Base-by-base conservation (phyloP, 192 early-diverging fungal species). In the Gryganskiella cystojenkinii region DNA sequence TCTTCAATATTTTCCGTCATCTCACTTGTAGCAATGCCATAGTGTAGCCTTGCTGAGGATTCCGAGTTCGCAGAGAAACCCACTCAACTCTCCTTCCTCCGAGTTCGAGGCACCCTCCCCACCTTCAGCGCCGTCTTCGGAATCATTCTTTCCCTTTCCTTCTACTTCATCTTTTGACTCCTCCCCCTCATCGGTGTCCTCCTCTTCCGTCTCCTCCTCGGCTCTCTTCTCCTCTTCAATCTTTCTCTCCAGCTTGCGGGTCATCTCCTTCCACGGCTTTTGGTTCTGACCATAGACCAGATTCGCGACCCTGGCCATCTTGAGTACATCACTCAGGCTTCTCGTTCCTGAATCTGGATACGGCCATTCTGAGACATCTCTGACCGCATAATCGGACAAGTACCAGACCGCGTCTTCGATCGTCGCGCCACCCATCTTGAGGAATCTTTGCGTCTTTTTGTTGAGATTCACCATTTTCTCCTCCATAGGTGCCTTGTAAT, bases 11-110 rank as follows among this genome's bases (percentile, higher is more conserved):
- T n/a, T n/a, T n/a, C n/a, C 6, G 22, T 6, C 47, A 24, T 22
- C 31, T 55, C 42, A 65, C 2, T 54, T 53, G 60, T 78, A 78
- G 47, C 73, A 78, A 46, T 78, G 59, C 73, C 73, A 78, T 19
- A 78, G 30, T 0, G 28, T 34, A 3, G 60, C 66, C 22, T 78
- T 78, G 56, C 73, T 78, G 3, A 78, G 40, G 28, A 68, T 50
- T 13, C 65, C 73, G 1, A 78, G 61, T 27, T 67, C 73, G 28
- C 73, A 78, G 4, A 78, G 50, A 45, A 78, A 78, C 15, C 63
- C 44, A 46, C 68, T 67, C 7, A 60, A 45, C n/a, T 78, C 73
- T 4, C 57, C 56, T 1, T 67, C 70, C 10, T 52, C 61, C 8
- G 28, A n/a, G n/a, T n/a, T 19, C 30, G 34, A 34, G 24, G 34